A percentile compares a stretch with the other conserved stretches of the same genome.
Evolutionary conservation across 305 asterid species (phyloP).

Genomic region (Rubia balearica): DNA sequence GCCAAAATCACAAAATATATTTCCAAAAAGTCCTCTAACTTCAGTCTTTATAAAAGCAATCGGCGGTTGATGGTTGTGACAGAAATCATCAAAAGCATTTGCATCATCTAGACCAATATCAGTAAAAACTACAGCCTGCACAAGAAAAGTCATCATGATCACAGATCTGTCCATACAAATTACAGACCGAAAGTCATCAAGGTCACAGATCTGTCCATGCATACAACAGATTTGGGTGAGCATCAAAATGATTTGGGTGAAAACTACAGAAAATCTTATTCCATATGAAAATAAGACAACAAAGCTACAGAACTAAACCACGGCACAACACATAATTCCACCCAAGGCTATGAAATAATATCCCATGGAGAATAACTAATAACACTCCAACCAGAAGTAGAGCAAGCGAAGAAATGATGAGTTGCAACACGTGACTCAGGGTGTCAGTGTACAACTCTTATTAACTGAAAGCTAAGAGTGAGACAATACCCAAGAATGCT

Average conservation of each 20-base stretch:
- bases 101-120: slow-evolving; percentile 56
- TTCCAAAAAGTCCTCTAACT: slow-evolving; percentile 90
- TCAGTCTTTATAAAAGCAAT: slow-evolving; percentile 90
- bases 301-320: neutral
- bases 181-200: neutral
- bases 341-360: neutral
- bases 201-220: neutral
- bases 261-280: neutral
- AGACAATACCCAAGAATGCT: neutral
- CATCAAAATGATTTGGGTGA: no score
- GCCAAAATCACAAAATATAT: slow-evolving; percentile 85
- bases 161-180: neutral
- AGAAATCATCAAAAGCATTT: slow-evolving; percentile 65
- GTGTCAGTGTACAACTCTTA: neutral
- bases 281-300: neutral
- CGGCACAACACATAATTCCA: neutral
- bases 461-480: neutral
- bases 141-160: neutral
- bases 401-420: neutral
- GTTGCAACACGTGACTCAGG: neutral
- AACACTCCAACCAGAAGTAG: neutral
- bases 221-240: neutral
- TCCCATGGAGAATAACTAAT: neutral
- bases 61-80: slow-evolving; percentile 85
- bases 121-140: slow-evolving; percentile 92